Evolutionary conservation across 2,329 filamentous ascomycete genomes (phyloP).

Genomic region (Beauveria sp.): DNA sequence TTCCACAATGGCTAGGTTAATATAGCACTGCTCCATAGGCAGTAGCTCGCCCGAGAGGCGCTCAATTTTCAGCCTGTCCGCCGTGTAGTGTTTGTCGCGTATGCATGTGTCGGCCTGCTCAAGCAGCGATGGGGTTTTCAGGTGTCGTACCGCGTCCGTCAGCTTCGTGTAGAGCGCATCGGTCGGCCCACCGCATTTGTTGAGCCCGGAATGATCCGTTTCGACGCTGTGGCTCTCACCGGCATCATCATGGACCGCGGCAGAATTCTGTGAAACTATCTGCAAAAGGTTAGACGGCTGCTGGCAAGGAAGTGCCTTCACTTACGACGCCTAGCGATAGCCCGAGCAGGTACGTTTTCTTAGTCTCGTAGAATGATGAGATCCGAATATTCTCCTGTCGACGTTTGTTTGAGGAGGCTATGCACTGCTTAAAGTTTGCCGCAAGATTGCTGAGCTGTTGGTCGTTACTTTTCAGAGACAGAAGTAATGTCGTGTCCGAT

Average conservation of each 20-base stretch:
- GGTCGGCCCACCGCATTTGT: constrained; percentile 11
- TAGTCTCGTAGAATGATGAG: constrained; percentile 15
- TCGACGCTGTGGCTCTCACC: constrained; percentile 5
- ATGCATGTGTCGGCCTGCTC: constrained; percentile 18
- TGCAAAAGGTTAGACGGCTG: neutral
- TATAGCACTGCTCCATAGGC: constrained; percentile 30
- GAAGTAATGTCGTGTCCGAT: too few species aligned
- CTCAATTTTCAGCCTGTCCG: constrained; percentile 22
- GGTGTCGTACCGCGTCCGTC: neutral
- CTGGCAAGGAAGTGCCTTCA: neutral
- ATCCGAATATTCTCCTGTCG: too few species aligned
- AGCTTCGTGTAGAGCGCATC: constrained; percentile 11
- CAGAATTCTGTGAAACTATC: constrained; percentile 13
- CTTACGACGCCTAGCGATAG: constrained; percentile 13
- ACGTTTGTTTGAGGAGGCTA: too few species aligned
- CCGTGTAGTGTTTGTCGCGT: constrained; percentile 17
- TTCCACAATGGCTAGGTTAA: constrained; percentile 31
- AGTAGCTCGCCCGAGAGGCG: constrained; percentile 27
- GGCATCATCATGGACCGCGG: neutral
- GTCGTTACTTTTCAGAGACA: too few species aligned
- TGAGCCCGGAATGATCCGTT: constrained; percentile 16
- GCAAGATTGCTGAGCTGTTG: constrained; percentile 6
- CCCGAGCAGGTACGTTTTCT: constrained; percentile 13
- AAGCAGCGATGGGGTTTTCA: neutral
- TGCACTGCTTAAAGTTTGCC: too few species aligned